A percentile compares a stretch with the other conserved stretches of the same genome.
Conservation (phyloP, 2,329 filamentous ascomycete genomes). For the Gaeumannomyces sp. region DNA sequence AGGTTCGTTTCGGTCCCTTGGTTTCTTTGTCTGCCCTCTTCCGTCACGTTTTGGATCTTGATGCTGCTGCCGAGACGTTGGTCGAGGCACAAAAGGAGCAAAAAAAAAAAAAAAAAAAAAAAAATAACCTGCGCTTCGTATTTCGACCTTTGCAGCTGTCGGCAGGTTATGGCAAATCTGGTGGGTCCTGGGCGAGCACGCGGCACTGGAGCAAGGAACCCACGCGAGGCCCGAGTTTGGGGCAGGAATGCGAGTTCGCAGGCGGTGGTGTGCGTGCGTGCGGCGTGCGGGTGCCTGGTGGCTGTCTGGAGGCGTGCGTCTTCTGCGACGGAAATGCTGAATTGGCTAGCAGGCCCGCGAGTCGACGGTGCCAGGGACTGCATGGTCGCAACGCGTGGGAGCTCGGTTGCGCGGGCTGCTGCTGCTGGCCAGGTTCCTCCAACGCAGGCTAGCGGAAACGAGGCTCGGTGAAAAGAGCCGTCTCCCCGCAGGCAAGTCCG, state of each 20-base stretch:
- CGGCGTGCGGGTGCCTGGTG: not conserved
- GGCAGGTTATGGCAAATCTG: too few species aligned
- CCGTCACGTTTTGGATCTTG: not conserved
- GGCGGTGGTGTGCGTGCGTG: not conserved
- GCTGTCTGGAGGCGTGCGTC: too few species aligned
- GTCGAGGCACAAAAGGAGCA: not conserved
- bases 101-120: not conserved
- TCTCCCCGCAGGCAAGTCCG: not conserved
- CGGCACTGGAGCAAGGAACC: not conserved
- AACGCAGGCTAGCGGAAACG: not conserved
- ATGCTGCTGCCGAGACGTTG: not conserved
- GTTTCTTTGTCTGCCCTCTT: not conserved
- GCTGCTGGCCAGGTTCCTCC: not conserved
- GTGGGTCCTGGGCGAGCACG: not conserved
- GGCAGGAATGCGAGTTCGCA: not conserved
- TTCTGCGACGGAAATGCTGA: not conserved
- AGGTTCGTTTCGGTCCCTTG: too few species aligned
- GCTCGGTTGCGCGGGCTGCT: not conserved
- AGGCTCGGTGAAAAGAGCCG: not conserved
- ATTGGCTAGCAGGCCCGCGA: not conserved
- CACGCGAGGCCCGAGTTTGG: not conserved
- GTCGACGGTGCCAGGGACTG: not conserved
- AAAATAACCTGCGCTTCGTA: not conserved
- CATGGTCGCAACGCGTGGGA: not conserved
- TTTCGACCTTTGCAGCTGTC: not conserved